Evolutionary conservation across 1,284 basidiomycete genomes (phyloP).

Genomic region (Cutaneotrichosporon spelunceum): DNA sequence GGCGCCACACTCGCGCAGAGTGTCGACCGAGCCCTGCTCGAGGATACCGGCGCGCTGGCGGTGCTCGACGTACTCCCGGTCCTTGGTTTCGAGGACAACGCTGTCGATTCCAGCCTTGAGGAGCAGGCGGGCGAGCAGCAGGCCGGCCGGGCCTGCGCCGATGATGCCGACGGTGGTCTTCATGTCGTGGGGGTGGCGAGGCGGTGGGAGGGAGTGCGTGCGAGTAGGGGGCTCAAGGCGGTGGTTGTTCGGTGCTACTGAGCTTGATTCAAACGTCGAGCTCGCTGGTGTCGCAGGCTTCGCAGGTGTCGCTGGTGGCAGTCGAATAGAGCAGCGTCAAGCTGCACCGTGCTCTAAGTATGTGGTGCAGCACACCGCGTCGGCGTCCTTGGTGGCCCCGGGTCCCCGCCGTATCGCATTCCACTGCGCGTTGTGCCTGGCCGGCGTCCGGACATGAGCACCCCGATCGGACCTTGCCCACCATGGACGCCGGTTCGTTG

Average conservation of each 20-base stretch:
- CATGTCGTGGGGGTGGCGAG: background rate
- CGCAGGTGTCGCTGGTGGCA: no score
- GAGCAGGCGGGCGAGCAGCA: slow-evolving; percentile 23
- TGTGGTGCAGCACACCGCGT: no score
- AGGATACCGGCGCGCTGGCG: slow-evolving; percentile 27
- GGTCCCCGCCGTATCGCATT: background rate
- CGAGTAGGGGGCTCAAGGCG: no score
- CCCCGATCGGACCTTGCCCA: no score
- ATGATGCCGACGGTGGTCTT: slow-evolving; percentile 27
- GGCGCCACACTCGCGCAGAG: slow-evolving; percentile 21
- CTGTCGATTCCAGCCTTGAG: slow-evolving; percentile 18
- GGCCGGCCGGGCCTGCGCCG: slow-evolving; percentile 23
- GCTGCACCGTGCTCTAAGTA: no score
- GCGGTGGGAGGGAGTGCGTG: background rate
- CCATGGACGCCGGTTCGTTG: no score
- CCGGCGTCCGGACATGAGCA: no score
- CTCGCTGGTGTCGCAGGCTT: no score
- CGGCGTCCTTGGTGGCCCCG: no score
- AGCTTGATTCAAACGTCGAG: background rate
- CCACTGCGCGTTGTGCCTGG: no score
- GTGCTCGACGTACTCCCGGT: slow-evolving; percentile 28
- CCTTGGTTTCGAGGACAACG: slow-evolving; percentile 26
- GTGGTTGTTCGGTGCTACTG: background rate
- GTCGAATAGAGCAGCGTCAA: no score
- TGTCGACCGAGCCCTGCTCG: slow-evolving; percentile 26